Conservation (phyloP, 192 early-diverging fungal species). For the Thamnidium elegans region DNA sequence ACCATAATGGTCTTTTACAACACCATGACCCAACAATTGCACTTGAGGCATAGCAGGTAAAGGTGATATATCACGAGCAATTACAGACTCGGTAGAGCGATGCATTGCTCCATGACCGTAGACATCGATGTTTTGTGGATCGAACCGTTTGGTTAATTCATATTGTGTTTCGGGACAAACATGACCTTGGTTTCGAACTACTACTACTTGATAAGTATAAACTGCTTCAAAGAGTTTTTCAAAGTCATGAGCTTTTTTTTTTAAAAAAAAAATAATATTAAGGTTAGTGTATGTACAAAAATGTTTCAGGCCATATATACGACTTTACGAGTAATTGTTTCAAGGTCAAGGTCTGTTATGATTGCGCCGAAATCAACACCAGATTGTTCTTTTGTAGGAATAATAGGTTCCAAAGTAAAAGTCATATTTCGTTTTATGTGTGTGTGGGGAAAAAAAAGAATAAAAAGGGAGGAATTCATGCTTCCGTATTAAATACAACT, state of each 20-base stretch:
- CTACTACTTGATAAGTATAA: constrained; percentile 32
- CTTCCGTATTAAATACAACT: not conserved
- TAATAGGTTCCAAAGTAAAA: constrained; percentile 27
- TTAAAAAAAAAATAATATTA: no score
- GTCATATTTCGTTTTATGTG: constrained; percentile 7
- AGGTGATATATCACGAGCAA: constrained; percentile 34
- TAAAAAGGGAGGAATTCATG: not conserved
- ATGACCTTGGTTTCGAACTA: constrained; percentile 31
- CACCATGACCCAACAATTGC: constrained; percentile 32
- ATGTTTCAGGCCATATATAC: not conserved
- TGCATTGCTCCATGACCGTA: constrained; percentile 36
- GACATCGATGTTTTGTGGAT: constrained; percentile 27
- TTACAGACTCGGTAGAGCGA: constrained; percentile 26
- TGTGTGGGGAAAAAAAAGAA: not conserved
- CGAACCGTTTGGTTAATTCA: constrained; percentile 27
- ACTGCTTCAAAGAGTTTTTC: constrained; percentile 32
- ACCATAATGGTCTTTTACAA: constrained; percentile 29
- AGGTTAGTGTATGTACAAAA: not conserved
- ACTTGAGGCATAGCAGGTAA: constrained; percentile 32
- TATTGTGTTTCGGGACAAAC: constrained; percentile 32
- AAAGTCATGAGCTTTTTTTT: constrained; percentile 27
- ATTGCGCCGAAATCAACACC: constrained; percentile 36
- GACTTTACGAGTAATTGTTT: constrained; percentile 29
- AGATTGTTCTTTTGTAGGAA: constrained; percentile 20
- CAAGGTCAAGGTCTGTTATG: constrained; percentile 28